Conservation (phyloP, 257 asterid species). For the Jaltomata sinuosa region DNA sequence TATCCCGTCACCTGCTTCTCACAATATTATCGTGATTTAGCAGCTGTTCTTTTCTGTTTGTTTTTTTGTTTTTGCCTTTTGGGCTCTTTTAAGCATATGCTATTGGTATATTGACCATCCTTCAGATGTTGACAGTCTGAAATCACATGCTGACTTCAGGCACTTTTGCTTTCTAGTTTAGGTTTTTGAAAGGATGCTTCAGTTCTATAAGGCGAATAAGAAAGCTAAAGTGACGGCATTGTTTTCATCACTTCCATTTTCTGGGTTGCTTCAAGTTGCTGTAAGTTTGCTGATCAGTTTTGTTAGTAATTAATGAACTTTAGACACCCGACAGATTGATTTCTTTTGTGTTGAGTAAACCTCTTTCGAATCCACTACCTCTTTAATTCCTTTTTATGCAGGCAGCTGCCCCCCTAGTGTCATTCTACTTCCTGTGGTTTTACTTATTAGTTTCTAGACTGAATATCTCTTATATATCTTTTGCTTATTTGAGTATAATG, state of each 20-base stretch:
- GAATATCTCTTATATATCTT: neutral
- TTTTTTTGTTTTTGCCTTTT: no score
- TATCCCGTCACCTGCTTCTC: no score
- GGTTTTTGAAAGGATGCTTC: constrained; percentile 80
- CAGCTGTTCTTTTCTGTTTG: no score
- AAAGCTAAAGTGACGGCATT: constrained; percentile 34
- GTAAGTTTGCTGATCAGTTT: constrained; percentile 33
- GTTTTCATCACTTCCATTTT: constrained; percentile 54
- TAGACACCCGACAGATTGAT: neutral
- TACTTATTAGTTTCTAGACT: neutral
- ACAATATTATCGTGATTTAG: no score
- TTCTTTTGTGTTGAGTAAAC: neutral
- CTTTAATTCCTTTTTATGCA: neutral
- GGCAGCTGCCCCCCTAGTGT: neutral
- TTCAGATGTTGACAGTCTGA: neutral
- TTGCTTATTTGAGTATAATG: constrained; percentile 1
- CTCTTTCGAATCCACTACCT: neutral
- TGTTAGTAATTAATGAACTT: neutral
- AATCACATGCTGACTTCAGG: neutral
- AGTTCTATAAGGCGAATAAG: constrained; percentile 26
- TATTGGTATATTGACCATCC: neutral
- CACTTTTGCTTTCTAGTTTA: constrained; percentile 17
- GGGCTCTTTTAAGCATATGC: neutral
- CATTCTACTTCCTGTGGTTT: neutral
- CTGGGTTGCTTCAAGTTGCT: constrained; percentile 78